phyloP scores from a whole-genome alignment of 495 filamentous ascomycete genomes.

The Xylaria sp. region DNA sequence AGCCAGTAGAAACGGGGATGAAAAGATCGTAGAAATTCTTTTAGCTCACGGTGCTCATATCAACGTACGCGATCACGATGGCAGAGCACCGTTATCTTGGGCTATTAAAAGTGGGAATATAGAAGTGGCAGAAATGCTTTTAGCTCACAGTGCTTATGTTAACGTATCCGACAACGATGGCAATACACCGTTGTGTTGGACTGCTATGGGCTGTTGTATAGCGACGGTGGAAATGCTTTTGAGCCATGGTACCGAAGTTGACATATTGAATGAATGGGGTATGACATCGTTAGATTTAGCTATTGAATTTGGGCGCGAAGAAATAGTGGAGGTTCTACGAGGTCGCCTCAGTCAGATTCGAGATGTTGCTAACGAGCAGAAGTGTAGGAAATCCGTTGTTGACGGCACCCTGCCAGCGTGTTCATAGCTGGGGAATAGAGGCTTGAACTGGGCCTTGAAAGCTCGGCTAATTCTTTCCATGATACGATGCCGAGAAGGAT shows the following conservation, averaged over 20 bases:
- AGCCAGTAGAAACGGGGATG: neutral
- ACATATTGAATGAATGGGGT: too few relatives aligned
- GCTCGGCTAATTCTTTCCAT: neutral
- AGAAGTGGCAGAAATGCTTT: neutral
- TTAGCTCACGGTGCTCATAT: neutral
- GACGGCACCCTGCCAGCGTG: neutral
- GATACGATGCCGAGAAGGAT: too few relatives aligned
- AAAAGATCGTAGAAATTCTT: neutral
- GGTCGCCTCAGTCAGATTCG: neutral
- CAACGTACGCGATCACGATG: neutral
- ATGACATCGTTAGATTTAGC: too few relatives aligned
- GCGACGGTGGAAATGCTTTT: too few relatives aligned
- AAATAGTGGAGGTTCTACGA: neutral
- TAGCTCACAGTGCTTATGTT: neutral
- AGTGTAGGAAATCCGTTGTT: neutral
- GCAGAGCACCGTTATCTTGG: neutral
- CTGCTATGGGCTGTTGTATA: too few relatives aligned
- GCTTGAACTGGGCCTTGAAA: neutral
- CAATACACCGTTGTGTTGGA: neutral
- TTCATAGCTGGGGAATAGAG: neutral
- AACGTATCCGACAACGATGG: neutral
- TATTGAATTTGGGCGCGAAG: too few relatives aligned
- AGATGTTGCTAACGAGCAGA: neutral
- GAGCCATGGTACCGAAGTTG: too few relatives aligned
- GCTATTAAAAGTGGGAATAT: neutral